phyloP scores from a whole-genome alignment of 2,329 filamentous ascomycete species.

The Metarhizium robertsii region DNA sequence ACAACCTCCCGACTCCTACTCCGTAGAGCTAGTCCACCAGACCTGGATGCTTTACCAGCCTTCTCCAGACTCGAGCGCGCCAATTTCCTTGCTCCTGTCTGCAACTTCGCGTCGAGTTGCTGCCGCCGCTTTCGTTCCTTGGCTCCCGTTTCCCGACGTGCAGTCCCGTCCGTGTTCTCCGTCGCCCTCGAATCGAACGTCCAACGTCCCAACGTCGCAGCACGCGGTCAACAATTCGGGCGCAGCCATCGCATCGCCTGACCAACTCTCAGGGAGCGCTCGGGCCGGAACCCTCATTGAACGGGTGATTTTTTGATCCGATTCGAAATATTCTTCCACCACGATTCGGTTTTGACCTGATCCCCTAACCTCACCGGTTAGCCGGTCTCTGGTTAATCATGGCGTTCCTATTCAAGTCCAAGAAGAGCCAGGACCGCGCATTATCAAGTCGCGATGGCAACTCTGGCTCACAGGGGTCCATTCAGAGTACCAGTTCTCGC shows the following conservation, averaged over 20 bases:
- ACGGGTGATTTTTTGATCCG: not conserved
- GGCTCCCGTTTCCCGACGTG: not conserved
- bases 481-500: slow-evolving; percentile 39
- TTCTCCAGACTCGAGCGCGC: slow-evolving; percentile 28
- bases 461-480: slow-evolving; percentile 36
- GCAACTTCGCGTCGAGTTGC: slow-evolving; percentile 13
- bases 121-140: slow-evolving; percentile 7
- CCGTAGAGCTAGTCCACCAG: slow-evolving; percentile 16
- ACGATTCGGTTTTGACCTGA: not conserved
- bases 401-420: slow-evolving; percentile 78
- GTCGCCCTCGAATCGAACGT: not conserved
- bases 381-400: slow-evolving; percentile 43
- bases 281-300: not conserved
- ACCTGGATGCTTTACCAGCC: slow-evolving; percentile 33
- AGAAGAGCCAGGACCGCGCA: slow-evolving; percentile 61
- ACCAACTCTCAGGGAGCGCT: not conserved
- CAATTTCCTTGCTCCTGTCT: slow-evolving; percentile 22
- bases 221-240: not conserved
- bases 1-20: slow-evolving; percentile 17
- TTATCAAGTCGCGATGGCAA: slow-evolving; percentile 46
- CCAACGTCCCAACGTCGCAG: slow-evolving; percentile 3
- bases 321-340: not conserved
- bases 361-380: slow-evolving; percentile 18
- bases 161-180: not conserved
- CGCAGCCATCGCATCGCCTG: slow-evolving; percentile 1